Percentiles rank a stretch among this genome's conserved stretches.
phyloP scores from a whole-genome alignment of 345 rosid genomes.

The Lepidium aucheri region DNA sequence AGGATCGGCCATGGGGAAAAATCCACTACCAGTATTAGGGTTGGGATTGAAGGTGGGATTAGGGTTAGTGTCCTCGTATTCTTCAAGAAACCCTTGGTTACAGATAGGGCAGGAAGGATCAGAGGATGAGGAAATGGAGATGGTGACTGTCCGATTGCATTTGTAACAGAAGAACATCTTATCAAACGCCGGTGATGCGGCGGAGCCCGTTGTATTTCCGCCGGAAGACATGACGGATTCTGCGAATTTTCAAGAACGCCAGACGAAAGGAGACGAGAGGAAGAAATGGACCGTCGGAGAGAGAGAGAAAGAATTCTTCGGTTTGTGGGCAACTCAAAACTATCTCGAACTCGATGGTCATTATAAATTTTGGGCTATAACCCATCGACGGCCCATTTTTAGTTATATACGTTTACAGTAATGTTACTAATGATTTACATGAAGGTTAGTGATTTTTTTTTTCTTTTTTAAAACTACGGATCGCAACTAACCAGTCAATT shows the following conservation, averaged over 20 bases:
- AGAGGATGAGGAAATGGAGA: constrained; percentile 31
- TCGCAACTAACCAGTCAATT: too few relatives aligned
- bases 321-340: constrained; percentile 12
- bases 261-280: neutral
- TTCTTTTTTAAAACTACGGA: too few relatives aligned
- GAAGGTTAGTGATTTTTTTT: too few relatives aligned
- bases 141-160: constrained; percentile 51
- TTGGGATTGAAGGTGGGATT: constrained; percentile 22
- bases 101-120: constrained; percentile 63
- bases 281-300: neutral
- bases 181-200: constrained; percentile 22
- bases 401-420: too few relatives aligned
- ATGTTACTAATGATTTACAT: too few relatives aligned
- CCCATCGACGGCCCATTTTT: neutral
- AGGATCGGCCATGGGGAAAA: constrained; percentile 20
- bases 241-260: constrained; percentile 10
- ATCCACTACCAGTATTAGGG: neutral
- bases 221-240: constrained; percentile 32
- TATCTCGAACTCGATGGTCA: neutral
- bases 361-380: neutral
- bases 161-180: constrained; percentile 54
- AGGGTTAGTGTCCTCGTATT: constrained; percentile 44
- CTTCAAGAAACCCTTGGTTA: constrained; percentile 57
- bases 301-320: neutral
- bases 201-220: constrained; percentile 23